Evolutionary conservation across 75 land plant genomes (phyloP), one percentile per base, ranked within the genome.

Genomic region (Selaginella moellendorffii): DNA sequence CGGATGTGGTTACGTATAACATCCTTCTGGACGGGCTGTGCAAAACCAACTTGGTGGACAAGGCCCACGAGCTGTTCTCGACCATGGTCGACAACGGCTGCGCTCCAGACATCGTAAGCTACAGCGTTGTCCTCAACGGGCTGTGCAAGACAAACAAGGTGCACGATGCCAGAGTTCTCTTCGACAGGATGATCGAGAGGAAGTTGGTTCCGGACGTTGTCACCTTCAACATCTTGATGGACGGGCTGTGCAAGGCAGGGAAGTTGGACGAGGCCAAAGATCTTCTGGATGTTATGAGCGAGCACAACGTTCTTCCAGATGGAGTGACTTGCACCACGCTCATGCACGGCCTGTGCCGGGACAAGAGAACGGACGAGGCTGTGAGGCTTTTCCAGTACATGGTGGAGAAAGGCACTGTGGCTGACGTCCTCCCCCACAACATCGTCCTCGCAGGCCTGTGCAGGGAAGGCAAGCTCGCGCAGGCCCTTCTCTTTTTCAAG

Each of bases 1-100:
- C 59, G 2, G 24, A 56, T 56, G n/a, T 19, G 5, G 24, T 56
- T 56, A 56, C 59, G n/a, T 56, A 56, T 56, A 56, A 56, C 24
- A 21, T 19, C 59, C 59, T 56, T 19, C 59, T 56, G 2, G 9
- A 56, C n/a, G 59, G 59, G 23, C 59, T 56, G 2, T 56, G 59
- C 59, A 56, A n/a, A 46, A n/a, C 25, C 5, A 56, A 56, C 24
- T 21, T 19, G n/a, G 5, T 56, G 23, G 24, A 19, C 2, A 24
- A 56, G 24, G n/a, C 59, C 24, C 59, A 56, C 8, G 24, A 56
- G 59, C 59, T 56, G 23, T 56, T 56, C 24, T 2, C 5, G n/a
- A 19, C 19, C 2, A 56, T 56, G 59, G 24, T 21, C 8, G 19
- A 56, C 5, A 24, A 24, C n/a, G 59, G 59, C 25, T 56, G 59